Conservation (phyloP, 2,329 filamentous ascomycete genomes). For the Pseudofabraea citricarpa region DNA sequence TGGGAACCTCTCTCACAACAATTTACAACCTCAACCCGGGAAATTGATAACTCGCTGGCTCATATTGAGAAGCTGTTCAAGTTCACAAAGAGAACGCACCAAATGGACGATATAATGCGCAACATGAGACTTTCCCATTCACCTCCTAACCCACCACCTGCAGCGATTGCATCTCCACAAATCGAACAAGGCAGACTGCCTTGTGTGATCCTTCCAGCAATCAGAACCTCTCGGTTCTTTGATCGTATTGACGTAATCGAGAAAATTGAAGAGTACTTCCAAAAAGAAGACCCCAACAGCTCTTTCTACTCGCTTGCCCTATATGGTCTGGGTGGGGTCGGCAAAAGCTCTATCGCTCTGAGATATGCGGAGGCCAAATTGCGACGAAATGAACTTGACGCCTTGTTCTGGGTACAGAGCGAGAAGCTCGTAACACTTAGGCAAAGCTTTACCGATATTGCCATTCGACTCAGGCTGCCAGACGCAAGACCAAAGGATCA, state of each 20-base stretch:
- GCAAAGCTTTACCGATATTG: conserved; percentile 20
- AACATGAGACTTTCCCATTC: too few species aligned
- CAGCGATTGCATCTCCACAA: too few species aligned
- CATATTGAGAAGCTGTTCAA: too few species aligned
- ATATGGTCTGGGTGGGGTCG: conserved; percentile 15
- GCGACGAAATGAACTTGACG: conserved; percentile 10
- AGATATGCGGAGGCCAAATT: conserved; percentile 6
- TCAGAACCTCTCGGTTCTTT: background rate
- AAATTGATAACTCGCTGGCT: too few species aligned
- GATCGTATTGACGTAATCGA: background rate
- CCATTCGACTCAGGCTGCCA: conserved; percentile 11
- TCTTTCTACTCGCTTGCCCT: conserved; percentile 11
- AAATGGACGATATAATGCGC: too few species aligned
- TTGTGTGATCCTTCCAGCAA: background rate
- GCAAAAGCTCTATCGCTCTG: conserved; percentile 9
- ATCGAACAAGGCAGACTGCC: too few species aligned
- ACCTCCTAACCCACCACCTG: too few species aligned
- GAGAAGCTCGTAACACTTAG: conserved; percentile 12
- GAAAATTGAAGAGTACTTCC: background rate
- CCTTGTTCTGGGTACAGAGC: conserved; percentile 16
- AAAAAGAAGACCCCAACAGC: background rate
- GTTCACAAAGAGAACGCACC: too few species aligned
- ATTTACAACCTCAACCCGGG: too few species aligned
- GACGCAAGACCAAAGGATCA: conserved; percentile 6
- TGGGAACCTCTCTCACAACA: too few species aligned